Conservation (phyloP, 1,139 yeast species). For the Groenewaldozyma sp. region DNA sequence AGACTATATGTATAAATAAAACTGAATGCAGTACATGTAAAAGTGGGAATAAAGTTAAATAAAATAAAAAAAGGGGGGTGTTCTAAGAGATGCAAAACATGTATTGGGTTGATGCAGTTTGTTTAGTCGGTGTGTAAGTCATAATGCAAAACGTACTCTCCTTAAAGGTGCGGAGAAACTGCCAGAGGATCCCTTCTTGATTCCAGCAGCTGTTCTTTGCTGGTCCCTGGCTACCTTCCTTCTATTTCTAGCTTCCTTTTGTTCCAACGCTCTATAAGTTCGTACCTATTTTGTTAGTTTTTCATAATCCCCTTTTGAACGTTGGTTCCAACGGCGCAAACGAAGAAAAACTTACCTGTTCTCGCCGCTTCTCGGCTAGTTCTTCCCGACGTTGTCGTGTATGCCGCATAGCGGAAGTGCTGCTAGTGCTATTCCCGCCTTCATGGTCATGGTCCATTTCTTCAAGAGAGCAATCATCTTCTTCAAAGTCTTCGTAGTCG, state of each 20-base stretch:
- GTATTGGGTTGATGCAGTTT: too few relatives aligned
- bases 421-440: too few relatives aligned
- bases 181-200: not conserved
- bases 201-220: not conserved
- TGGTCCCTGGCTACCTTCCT: slow-evolving; percentile 8
- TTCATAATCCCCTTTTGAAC: slow-evolving; percentile 6
- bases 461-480: too few relatives aligned
- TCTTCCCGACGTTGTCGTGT: too few relatives aligned
- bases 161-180: not conserved
- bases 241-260: slow-evolving; percentile 10
- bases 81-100: too few relatives aligned
- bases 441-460: not conserved
- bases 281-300: too few relatives aligned
- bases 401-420: too few relatives aligned
- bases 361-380: slow-evolving; percentile 8
- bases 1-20: too few relatives aligned
- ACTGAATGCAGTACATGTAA: too few relatives aligned
- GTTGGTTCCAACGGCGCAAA: slow-evolving; percentile 1
- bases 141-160: not conserved
- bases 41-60: too few relatives aligned
- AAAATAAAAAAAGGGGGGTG: too few relatives aligned
- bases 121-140: too few relatives aligned
- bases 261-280: slow-evolving; percentile 12
- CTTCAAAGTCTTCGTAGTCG: not conserved
- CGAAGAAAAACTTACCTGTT: slow-evolving; percentile 9